These are phyloP conservation scores for Strobilomyces echinocephalus DNA, from an alignment of 768 basidiomycete species.

Conservation along the genomic window DNA sequence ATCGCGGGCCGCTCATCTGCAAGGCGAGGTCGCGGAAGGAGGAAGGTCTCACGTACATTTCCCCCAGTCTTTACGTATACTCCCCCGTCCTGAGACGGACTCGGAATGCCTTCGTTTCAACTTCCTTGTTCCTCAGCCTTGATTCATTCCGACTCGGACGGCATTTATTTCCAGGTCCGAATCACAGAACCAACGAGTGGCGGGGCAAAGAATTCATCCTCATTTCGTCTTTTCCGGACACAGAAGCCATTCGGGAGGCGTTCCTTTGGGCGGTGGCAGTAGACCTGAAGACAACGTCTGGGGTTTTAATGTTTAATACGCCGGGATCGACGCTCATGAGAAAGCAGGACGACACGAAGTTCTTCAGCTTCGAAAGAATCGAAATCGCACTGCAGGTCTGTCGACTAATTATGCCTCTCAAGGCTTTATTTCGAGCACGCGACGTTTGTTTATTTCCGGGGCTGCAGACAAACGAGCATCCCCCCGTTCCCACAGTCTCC, in stretches of 20 bases:
- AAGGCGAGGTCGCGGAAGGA: neutral
- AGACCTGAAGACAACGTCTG: constrained; percentile 1
- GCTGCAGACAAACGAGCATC: constrained; percentile 11
- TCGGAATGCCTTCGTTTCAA: constrained; percentile 7
- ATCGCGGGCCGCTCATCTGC: constrained; percentile 3
- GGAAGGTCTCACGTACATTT: constrained; percentile 9
- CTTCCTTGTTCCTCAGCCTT: neutral
- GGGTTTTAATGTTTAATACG: constrained; percentile 4
- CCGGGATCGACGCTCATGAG: constrained; percentile 13
- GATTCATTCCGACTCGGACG: neutral
- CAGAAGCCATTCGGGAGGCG: neutral
- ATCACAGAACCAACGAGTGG: neutral
- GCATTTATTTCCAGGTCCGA: neutral
- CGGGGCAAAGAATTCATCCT: constrained; percentile 1
- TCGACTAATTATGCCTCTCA: neutral
- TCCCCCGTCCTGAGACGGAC: neutral
- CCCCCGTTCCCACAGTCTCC: neutral
- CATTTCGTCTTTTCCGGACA: neutral
- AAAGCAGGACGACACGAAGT: constrained; percentile 2
- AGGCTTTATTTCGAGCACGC: constrained; percentile 9
- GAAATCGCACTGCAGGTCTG: neutral
- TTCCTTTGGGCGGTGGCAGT: neutral
- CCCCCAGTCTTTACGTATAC: constrained; percentile 14
- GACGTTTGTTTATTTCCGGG: constrained; percentile 16
- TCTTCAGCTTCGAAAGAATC: constrained; percentile 10